Conservation (phyloP, 768 basidiomycete genomes). For the Kwoniella mangroviensis region DNA sequence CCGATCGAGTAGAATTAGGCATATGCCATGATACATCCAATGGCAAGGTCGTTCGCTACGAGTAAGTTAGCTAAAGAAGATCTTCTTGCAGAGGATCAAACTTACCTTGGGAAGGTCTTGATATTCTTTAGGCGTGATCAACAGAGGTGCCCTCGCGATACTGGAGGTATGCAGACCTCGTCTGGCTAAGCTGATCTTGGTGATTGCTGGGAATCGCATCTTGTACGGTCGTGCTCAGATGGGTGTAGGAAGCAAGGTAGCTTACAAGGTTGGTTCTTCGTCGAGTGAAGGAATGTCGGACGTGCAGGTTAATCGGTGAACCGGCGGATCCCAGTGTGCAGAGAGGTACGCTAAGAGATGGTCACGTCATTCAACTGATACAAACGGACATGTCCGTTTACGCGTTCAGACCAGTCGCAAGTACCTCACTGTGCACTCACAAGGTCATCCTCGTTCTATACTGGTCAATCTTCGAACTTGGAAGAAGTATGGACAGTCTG, state of each 20-base stretch:
- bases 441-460: too few species aligned
- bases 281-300: not conserved
- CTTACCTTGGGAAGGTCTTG: conserved; percentile 50
- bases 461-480: too few species aligned
- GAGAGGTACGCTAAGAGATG: too few species aligned
- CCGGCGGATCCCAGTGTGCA: too few species aligned
- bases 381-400: too few species aligned
- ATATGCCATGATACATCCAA: conserved; percentile 89
- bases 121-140: conserved; percentile 57
- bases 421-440: too few species aligned
- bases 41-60: conserved; percentile 59
- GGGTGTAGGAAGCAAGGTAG: not conserved
- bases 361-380: too few species aligned
- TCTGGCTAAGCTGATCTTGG: conserved; percentile 8
- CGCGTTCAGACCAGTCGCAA: too few species aligned
- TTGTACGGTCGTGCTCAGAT: not conserved
- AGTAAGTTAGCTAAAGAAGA: not conserved
- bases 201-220: conserved; percentile 19
- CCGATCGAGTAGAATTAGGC: conserved; percentile 79
- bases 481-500: too few species aligned
- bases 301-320: too few species aligned
- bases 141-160: conserved; percentile 47
- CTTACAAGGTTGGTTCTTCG: too few species aligned
- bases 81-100: conserved; percentile 4
- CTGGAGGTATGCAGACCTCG: conserved; percentile 15